Conservation (phyloP, 768 basidiomycete genomes). For the Cytidiella melzeri region DNA sequence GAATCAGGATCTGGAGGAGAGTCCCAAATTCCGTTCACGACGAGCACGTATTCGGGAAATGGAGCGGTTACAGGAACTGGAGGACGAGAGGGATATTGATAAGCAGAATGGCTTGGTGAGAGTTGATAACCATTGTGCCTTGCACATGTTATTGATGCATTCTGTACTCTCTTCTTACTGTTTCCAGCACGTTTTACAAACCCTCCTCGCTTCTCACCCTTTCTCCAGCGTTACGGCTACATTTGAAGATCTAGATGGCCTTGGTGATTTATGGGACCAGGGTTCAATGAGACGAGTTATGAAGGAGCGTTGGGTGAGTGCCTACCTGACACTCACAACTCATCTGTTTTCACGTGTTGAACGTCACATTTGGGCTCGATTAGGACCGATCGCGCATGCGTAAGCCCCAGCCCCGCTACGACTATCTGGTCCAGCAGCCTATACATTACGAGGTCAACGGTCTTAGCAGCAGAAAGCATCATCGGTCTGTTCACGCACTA, state of each 20-base stretch:
- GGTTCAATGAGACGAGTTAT: neutral
- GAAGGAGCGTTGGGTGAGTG: neutral
- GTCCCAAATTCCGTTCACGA: conserved; percentile 8
- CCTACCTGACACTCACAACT: neutral
- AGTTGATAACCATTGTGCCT: too few species aligned
- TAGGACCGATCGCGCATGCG: too few species aligned
- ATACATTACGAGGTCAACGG: too few species aligned
- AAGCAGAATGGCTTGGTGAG: neutral
- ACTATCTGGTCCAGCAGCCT: too few species aligned
- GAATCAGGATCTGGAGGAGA: conserved; percentile 1
- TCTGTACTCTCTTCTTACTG: too few species aligned
- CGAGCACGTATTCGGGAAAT: conserved; percentile 2
- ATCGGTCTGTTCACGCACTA: neutral
- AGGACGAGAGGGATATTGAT: conserved; percentile 2
- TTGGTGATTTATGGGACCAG: neutral
- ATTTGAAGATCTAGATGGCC: neutral
- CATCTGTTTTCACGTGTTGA: too few species aligned
- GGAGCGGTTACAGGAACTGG: conserved; percentile 7
- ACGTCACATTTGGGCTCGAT: too few species aligned
- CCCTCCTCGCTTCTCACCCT: neutral
- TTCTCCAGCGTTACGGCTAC: neutral
- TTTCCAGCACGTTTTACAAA: neutral
- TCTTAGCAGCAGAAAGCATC: too few species aligned
- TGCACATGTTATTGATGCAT: too few species aligned
- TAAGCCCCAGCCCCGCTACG: too few species aligned